Evolutionary conservation across 805 yeast species (phyloP), one percentile per base, ranked within the genome.

Genomic region (Cyberlindnera petersonii): DNA sequence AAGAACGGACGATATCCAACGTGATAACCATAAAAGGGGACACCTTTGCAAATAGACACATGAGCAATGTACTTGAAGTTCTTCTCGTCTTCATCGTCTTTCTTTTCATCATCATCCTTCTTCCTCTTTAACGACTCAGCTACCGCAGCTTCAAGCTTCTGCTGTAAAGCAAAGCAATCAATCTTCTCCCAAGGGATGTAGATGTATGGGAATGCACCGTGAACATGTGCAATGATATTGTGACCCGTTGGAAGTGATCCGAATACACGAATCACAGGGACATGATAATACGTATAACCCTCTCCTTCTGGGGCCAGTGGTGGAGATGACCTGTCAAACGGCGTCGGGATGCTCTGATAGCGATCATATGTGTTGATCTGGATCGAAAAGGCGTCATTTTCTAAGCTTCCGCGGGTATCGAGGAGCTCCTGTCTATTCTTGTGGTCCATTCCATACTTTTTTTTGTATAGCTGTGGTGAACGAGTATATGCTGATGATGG

Each of bases 1-100:
- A 84, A 74, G 52, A 75, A 83, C 1, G 74, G 61, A n/a, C 66
- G 50, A 64, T 77, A 74, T 0, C 87, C 87, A 3, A 75, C 68
- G 47, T 77, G 77, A 57, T 73, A 91, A 0, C 98, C 98, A 57
- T 93, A 93, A 34, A 89, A 82, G 0, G 94, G 91, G 0, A 75
- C 68, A 0, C 82, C 96, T 46, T 78, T 77, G 37, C 94, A 83
- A 0, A 86, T 43, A 0, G 79, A 68, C 0, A 84, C 71, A 38
- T 74, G 71, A 0, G 87, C 80, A 29, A 84, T 63, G 50, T 66
- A 81, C 26, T 65, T 68, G 32, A 68, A 40, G 1, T 28, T 24
- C 29, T 42, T 51, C 4, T 20, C n/a, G 7, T 45, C 40, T 11
- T 38, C 41, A 4, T 27, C 28, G 11, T 26, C 24, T 1, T 39